Evolutionary conservation across 768 basidiomycete species (phyloP), one percentile per base, ranked within the genome.

Genomic region (Auricularia heimuer): DNA sequence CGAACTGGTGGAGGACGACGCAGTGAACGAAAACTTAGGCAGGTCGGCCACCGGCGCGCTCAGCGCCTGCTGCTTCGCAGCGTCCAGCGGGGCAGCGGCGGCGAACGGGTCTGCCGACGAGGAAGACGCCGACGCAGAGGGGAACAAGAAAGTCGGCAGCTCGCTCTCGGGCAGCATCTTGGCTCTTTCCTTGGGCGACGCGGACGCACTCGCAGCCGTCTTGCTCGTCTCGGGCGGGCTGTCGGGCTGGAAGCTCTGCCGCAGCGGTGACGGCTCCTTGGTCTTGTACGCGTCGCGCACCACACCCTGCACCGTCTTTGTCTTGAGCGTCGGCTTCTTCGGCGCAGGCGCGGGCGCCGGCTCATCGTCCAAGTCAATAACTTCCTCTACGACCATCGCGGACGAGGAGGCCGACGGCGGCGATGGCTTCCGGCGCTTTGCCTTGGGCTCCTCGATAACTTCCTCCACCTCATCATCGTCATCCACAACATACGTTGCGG

Each of bases 11-110:
- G 21, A 35, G 0, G 18, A 12, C 21, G n/a, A 29, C 24, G 64
- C 14, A n/a, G 1, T 64, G 67, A 81, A 76, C 45, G 78, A 72
- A 65, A 73, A 82, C 3, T 65, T 71, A 3, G 87, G 87, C 10
- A 90, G 77, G 12, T 78, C 78, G 1, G 75, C 70, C 42, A 71
- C 66, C 11, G 80, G 73, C 34, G 80, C 66, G 16, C 73, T 8
- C 47, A 51, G 47, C 4, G 47, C 47, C 21, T 3, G 11, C 47
- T 51, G 69, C 68, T 77, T 77, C 34, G 78, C 87, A 34, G 73
- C 72, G 37, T 77, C 72, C 33, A 73, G 72, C 42, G 72, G 70
- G 11, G 67, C 29, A 3, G 29, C 66, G 12, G 63, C 39, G 2
- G 65, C 65, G 60, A 21, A 62, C 37, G 33, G 69, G 66, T 51